A percentile compares a stretch with the other conserved stretches of the same genome.
Evolutionary conservation across 805 yeast genomes (phyloP).

Genomic region (Hemisphaericaspora nanyangensis): DNA sequence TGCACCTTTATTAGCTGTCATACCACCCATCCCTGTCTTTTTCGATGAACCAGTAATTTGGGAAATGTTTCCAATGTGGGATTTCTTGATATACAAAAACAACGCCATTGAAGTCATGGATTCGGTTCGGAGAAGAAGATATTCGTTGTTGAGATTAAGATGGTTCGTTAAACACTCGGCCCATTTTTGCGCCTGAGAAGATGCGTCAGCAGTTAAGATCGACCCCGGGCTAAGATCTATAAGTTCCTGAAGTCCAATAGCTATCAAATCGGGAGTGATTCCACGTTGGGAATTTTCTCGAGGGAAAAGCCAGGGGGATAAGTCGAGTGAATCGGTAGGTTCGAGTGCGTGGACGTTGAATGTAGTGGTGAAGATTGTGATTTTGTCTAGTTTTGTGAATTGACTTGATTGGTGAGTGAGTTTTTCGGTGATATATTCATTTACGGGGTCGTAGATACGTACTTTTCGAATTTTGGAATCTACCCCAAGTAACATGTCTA

Average conservation of each 20-base stretch:
- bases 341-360: conserved; percentile 79
- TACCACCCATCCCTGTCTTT: conserved; percentile 95
- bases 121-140: conserved; percentile 68
- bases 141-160: conserved; percentile 49
- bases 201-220: conserved; percentile 80
- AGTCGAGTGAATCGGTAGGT: conserved; percentile 41
- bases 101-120: conserved; percentile 68
- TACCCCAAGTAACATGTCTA: conserved; percentile 82
- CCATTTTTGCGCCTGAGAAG: conserved; percentile 77
- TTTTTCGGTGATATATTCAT: conserved; percentile 73
- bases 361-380: conserved; percentile 75
- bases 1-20: conserved; percentile 96
- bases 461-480: conserved; percentile 66
- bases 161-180: conserved; percentile 61
- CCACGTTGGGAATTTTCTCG: conserved; percentile 34
- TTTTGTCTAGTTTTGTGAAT: conserved; percentile 58
- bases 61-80: conserved; percentile 43
- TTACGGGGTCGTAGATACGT: conserved; percentile 78
- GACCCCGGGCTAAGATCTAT: conserved; percentile 92
- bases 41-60: conserved; percentile 93
- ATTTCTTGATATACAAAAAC: conserved; percentile 54
- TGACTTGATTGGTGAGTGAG: conserved; percentile 45
- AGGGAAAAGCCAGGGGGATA: conserved; percentile 82
- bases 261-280: conserved; percentile 66
- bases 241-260: conserved; percentile 92